These are phyloP conservation scores for Handroanthus guayacan DNA, from an alignment of 257 asterid species.

Conservation along the genomic window DNA sequence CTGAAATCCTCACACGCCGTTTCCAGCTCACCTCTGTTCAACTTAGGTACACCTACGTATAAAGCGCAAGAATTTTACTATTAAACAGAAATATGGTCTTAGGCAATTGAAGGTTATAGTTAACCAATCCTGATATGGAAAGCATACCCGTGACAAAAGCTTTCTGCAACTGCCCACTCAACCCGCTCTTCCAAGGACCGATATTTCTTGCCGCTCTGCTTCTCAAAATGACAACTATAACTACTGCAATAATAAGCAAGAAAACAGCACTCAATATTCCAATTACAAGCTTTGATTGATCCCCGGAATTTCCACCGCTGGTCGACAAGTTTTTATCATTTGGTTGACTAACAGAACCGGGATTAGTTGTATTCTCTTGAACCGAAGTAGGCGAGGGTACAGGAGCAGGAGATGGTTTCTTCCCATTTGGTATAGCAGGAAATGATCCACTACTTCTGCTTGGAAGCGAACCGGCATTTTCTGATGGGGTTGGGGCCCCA, in stretches of 20 bases:
- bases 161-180: constrained; percentile 94
- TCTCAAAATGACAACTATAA: constrained; percentile 55
- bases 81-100: not conserved
- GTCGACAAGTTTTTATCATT: constrained; percentile 31
- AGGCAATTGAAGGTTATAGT: not conserved
- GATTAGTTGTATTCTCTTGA: constrained; percentile 34
- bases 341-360: constrained; percentile 35
- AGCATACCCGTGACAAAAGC: constrained; percentile 86
- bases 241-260: constrained; percentile 47
- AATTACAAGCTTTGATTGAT: constrained; percentile 52
- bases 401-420: constrained; percentile 48
- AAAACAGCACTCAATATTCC: constrained; percentile 54
- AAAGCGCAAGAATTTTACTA: constrained; percentile 9
- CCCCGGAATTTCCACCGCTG: constrained; percentile 33
- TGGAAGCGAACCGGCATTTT: constrained; percentile 49
- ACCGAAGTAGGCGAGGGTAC: constrained; percentile 35
- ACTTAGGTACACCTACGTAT: constrained; percentile 88
- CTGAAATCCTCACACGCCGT: constrained; percentile 97
- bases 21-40: constrained; percentile 84
- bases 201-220: constrained; percentile 71
- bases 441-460: constrained; percentile 91
- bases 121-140: constrained; percentile 11
- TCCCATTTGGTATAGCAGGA: constrained; percentile 63
- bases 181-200: constrained; percentile 89
- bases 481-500: constrained; percentile 39